Percentiles rank a stretch among this genome's conserved stretches.
Evolutionary conservation across 2,329 filamentous ascomycete genomes (phyloP).

Genomic region (Xylariaceae sp.): DNA sequence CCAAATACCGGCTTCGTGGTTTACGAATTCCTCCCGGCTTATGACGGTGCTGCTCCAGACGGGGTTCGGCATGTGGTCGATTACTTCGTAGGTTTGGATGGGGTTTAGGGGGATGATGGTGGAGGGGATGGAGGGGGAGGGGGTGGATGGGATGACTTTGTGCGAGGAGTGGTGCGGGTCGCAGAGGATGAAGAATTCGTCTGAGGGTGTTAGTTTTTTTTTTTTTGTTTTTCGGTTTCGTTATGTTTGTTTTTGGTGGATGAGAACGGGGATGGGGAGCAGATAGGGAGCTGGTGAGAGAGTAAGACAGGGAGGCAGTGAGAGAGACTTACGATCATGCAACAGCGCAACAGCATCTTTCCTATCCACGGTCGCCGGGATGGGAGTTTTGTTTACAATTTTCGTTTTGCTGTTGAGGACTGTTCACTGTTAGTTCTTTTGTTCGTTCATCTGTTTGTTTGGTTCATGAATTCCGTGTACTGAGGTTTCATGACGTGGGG

Average conservation of each 20-base stretch:
- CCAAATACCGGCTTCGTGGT: slow-evolving; percentile 46
- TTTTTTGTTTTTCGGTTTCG: not conserved
- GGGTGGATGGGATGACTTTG: slow-evolving; percentile 17
- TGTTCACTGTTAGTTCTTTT: slow-evolving; percentile 1
- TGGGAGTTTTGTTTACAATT: slow-evolving; percentile 39
- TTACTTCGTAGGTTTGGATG: slow-evolving; percentile 38
- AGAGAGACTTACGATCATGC: slow-evolving; percentile 36
- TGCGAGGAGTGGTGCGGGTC: slow-evolving; percentile 46
- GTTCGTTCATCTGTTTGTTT: not conserved
- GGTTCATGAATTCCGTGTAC: not conserved
- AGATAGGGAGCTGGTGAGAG: too few species aligned
- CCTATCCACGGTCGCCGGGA: slow-evolving; percentile 34
- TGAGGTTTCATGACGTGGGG: too few species aligned
- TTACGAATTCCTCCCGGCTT: slow-evolving; percentile 50
- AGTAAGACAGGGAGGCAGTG: not conserved
- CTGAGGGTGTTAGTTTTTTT: not conserved
- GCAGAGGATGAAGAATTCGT: slow-evolving; percentile 47
- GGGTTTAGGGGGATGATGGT: too few species aligned
- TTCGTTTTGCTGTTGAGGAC: slow-evolving; percentile 42
- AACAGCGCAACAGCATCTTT: slow-evolving; percentile 38
- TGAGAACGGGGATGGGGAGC: too few species aligned
- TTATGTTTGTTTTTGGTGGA: too few species aligned
- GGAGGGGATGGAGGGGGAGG: too few species aligned
- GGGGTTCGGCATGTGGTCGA: slow-evolving; percentile 49
- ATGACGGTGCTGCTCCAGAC: slow-evolving; percentile 51